phyloP scores from a whole-genome alignment of 768 basidiomycete species.

The Omphalotus guepiniiformis region DNA sequence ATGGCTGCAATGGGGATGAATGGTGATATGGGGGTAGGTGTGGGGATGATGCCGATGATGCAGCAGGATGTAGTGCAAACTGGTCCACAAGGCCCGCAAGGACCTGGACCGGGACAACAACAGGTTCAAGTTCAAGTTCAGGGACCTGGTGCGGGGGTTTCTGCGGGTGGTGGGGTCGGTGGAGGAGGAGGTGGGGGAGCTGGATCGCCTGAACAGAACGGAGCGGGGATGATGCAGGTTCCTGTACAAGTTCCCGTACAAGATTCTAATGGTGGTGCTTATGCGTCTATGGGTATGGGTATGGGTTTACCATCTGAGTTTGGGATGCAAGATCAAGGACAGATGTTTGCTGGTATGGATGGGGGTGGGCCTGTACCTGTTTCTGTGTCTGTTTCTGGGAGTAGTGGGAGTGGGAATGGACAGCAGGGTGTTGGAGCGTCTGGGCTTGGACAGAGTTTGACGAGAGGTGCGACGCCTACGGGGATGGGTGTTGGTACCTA shows the following conservation, averaged over 20 bases:
- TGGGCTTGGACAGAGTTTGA: neutral
- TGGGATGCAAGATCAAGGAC: slow-evolving; percentile 65
- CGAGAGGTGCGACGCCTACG: slow-evolving; percentile 29
- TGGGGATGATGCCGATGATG: slow-evolving; percentile 59
- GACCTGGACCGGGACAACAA: too few species aligned
- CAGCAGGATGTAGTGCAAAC: too few species aligned
- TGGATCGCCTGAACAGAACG: slow-evolving; percentile 27
- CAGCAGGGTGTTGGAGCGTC: slow-evolving; percentile 30
- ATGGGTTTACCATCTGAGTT: slow-evolving; percentile 70
- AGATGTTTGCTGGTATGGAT: slow-evolving; percentile 32
- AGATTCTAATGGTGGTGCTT: slow-evolving; percentile 21
- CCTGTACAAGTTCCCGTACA: slow-evolving; percentile 17
- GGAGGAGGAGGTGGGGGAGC: too few species aligned
- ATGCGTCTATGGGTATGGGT: slow-evolving; percentile 45
- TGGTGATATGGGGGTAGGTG: slow-evolving; percentile 62
- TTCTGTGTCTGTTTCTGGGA: too few species aligned
- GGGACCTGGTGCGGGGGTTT: too few species aligned
- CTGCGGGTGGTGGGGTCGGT: too few species aligned
- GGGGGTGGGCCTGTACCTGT: neutral
- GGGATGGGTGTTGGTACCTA: slow-evolving; percentile 17
- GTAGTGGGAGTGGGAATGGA: too few species aligned
- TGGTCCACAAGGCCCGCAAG: too few species aligned
- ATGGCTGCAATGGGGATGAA: slow-evolving; percentile 67
- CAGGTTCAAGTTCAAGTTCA: too few species aligned
- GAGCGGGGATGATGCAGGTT: slow-evolving; percentile 35